Percentiles rank a stretch among this genome's conserved stretches.
Conservation (phyloP, 768 basidiomycete genomes). For the Kwoniella sp. region DNA sequence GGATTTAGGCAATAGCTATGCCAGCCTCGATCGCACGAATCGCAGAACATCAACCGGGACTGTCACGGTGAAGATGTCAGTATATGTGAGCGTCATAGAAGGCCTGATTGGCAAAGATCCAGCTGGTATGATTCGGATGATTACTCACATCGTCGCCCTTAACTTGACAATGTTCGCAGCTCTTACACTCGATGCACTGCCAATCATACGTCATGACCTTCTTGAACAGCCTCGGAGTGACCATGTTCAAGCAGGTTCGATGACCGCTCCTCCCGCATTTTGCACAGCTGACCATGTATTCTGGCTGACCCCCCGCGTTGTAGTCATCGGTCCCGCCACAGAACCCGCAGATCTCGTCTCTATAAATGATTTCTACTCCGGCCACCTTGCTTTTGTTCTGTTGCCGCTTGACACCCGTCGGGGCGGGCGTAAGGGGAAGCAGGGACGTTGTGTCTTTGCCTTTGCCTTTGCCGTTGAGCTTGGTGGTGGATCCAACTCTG, state of each 20-base stretch:
- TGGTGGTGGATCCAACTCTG: conserved; percentile 1
- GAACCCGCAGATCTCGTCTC: conserved; percentile 65
- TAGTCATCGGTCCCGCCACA: conserved; percentile 69
- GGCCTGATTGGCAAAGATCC: neutral
- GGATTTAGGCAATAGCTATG: conserved; percentile 53
- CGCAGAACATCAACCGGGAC: conserved; percentile 80
- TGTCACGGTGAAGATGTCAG: conserved; percentile 8
- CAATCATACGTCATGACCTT: conserved; percentile 74
- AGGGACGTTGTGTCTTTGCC: conserved; percentile 11
- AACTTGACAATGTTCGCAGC: conserved; percentile 78
- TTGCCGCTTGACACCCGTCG: neutral
- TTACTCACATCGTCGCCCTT: conserved; percentile 85
- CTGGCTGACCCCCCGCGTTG: conserved; percentile 66
- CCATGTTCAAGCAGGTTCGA: conserved; percentile 75
- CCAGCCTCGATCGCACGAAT: conserved; percentile 76
- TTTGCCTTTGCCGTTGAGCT: conserved; percentile 23
- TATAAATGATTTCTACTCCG: neutral
- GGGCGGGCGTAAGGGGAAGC: neutral
- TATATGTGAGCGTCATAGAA: neutral
- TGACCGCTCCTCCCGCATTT: conserved; percentile 90
- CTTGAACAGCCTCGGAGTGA: conserved; percentile 61
- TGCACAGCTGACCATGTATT: conserved; percentile 74
- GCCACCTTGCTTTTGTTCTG: neutral
- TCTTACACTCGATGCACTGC: conserved; percentile 90
- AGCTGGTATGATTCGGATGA: too few relatives aligned